These are phyloP conservation scores for Saturnispora hagleri DNA, from an alignment of 805 yeast species.

Conservation along the genomic window DNA sequence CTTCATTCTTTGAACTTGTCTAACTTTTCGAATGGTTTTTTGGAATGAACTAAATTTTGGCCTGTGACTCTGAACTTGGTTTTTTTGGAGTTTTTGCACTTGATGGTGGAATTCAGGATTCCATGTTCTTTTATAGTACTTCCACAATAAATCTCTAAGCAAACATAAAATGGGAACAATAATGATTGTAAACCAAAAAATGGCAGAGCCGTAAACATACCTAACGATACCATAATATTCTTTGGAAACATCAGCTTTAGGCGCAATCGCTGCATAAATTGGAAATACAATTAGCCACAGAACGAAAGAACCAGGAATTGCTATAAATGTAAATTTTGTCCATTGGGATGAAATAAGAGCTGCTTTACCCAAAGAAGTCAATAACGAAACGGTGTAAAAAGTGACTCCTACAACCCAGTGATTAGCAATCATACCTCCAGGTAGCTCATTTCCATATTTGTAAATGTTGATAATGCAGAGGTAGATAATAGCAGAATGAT, in stretches of 20 bases:
- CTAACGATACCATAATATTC: constrained; percentile 78
- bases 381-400: constrained; percentile 73
- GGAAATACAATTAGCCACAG: constrained; percentile 87
- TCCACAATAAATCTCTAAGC: constrained; percentile 86
- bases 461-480: constrained; percentile 64
- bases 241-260: constrained; percentile 66
- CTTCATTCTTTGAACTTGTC: constrained; percentile 97
- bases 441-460: constrained; percentile 53
- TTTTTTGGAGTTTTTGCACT: constrained; percentile 95
- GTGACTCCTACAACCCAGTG: constrained; percentile 97
- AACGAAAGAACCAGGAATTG: constrained; percentile 88
- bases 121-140: constrained; percentile 86
- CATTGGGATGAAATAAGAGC: constrained; percentile 85
- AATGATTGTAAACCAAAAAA: constrained; percentile 76
- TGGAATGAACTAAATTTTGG: constrained; percentile 98
- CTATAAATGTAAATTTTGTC: constrained; percentile 87
- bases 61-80: constrained; percentile 82
- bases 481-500: constrained; percentile 80
- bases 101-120: constrained; percentile 88
- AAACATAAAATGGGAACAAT: constrained; percentile 73
- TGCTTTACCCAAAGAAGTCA: constrained; percentile 91
- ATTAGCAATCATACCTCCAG: constrained; percentile 64
- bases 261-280: constrained; percentile 76
- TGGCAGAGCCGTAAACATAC: constrained; percentile 65
- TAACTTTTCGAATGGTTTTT: constrained; percentile 90